phyloP scores from a whole-genome alignment of 2,329 filamentous ascomycete species.

The Sclerotinia subarctica region DNA sequence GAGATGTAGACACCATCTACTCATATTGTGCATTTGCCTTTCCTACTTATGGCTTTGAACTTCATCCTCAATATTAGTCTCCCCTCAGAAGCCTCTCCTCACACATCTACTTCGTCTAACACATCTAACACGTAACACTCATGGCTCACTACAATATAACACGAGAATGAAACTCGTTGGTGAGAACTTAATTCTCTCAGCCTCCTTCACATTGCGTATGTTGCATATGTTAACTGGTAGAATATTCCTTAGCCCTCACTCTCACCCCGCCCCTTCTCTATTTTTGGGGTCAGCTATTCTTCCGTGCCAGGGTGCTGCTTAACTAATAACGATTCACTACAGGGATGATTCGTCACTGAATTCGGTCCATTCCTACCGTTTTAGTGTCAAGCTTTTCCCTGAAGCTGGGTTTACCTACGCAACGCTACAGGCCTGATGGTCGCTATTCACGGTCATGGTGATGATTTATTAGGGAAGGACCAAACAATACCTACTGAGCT shows the following conservation, averaged over 20 bases:
- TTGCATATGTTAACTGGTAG: not conserved
- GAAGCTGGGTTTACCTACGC: not conserved
- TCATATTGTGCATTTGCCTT: not conserved
- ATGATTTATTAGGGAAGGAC: not conserved
- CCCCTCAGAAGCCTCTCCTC: not conserved
- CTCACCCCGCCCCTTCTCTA: not conserved
- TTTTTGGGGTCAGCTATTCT: not conserved
- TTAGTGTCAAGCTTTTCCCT: not conserved
- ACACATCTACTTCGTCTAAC: no score
- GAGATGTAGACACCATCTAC: not conserved
- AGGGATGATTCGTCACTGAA: constrained; percentile 4
- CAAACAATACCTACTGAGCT: not conserved
- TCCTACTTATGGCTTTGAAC: not conserved
- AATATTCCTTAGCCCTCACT: not conserved
- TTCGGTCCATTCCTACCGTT: not conserved
- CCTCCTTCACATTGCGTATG: constrained; percentile 1
- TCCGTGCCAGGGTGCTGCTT: not conserved
- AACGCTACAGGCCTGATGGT: not conserved
- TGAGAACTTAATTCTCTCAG: not conserved
- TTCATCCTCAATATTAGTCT: not conserved
- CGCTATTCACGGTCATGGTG: not conserved
- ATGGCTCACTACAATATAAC: not conserved
- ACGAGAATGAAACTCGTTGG: not conserved
- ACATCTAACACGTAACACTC: not conserved
- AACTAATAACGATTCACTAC: not conserved